Base-by-base conservation (phyloP, 78 protist species). In the Isochrysis galbana region DNA sequence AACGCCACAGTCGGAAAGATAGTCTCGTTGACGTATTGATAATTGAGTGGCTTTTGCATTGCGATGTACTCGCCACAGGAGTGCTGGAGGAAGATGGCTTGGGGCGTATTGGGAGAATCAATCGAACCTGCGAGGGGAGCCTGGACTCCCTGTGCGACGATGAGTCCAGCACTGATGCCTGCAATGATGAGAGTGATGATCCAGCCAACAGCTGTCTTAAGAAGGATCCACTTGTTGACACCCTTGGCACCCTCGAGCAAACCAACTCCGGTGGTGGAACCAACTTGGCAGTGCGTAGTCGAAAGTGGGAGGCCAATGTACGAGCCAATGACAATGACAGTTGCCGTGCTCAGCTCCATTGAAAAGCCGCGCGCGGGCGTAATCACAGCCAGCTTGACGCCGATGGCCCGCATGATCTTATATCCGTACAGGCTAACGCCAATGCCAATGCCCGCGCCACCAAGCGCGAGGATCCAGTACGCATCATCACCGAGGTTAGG, bases 281-380 rank as follows among this genome's bases (percentile, higher is more conserved):
- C 96, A 23, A 93, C 90, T 38, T 91, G 86, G 90, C 96, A 94
- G 96, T n/a, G n/a, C n/a, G n/a, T n/a, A n/a, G n/a, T n/a, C n/a
- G n/a, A n/a, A n/a, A n/a, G n/a, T n/a, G n/a, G 96, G 25, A 92
- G 26, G 34, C 94, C 92, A 26, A 91, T 22, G 72, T 5, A 21
- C 21, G 94, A 67, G 44, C 94, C 96, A 26, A 34, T 11, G 19
- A 95, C 4, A 25, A 95, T 91, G 39, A 91, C 45, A 22, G 72
- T 0, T 2, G 78, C 69, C 3, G 94, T 10, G 32, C 93, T 94
- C 17, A 94, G 77, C 72, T 61, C 72, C 38, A 61, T 61, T 11
- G 72, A 61, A n/a, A 61, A 61, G 26, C 72, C 72, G 32, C 21
- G 7, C 32, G 21, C 38, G 72, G 26, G 26, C 38, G 21, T 23